These are phyloP conservation scores for Solanum gracilifrons DNA, from an alignment of 257 asterid genomes.

Conservation along the genomic window DNA sequence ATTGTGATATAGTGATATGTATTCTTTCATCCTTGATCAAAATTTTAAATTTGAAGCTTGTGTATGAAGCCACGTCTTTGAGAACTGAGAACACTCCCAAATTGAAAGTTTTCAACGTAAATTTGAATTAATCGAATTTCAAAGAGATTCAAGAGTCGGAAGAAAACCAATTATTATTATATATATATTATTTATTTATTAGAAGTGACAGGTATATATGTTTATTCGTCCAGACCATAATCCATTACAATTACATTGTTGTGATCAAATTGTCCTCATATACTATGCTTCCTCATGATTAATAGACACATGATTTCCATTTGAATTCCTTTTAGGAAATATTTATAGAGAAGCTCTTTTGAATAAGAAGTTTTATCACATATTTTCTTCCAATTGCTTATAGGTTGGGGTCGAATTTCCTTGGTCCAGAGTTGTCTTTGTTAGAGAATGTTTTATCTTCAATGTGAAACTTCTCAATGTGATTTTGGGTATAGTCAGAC, in stretches of 20 bases:
- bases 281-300: background rate
- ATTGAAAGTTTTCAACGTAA: no score
- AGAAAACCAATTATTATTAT: background rate
- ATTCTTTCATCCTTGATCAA: no score
- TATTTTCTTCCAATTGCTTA: background rate
- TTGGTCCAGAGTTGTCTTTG: no score
- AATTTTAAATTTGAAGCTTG: no score
- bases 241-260: background rate
- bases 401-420: no score
- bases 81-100: no score
- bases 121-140: no score
- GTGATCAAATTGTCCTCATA: background rate
- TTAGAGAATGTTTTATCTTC: no score
- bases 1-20: no score
- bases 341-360: background rate
- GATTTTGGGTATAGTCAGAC: accelerated
- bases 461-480: accelerated
- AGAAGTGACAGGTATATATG: background rate
- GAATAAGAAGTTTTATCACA: background rate
- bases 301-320: background rate
- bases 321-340: background rate
- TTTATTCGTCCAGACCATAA: background rate
- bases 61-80: background rate
- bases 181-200: background rate
- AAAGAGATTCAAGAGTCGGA: no score